A percentile compares a stretch with the other conserved stretches of the same genome.
phyloP scores from a whole-genome alignment of 306 rosid genomes.

The Styphnolobium japonicum region DNA sequence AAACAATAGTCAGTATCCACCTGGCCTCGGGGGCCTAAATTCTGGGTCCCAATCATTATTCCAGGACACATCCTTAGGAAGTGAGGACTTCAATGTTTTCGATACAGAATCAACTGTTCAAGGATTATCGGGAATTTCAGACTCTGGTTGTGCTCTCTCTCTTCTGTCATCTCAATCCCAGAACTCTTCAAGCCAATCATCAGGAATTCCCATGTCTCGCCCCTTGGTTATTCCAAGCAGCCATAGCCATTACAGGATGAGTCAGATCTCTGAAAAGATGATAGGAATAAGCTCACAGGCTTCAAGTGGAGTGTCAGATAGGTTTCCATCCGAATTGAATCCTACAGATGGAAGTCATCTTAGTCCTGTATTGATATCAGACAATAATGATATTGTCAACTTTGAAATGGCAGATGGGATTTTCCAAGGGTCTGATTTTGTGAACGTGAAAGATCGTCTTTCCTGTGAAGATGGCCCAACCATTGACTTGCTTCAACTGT shows the following conservation, averaged over 20 bases:
- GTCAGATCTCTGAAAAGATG: slow-evolving; percentile 50
- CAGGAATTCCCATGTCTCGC: slow-evolving; percentile 50
- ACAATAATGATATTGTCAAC: slow-evolving; percentile 42
- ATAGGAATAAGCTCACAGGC: slow-evolving; percentile 53
- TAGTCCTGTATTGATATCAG: slow-evolving; percentile 45
- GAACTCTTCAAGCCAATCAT: slow-evolving; percentile 56
- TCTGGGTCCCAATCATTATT: slow-evolving; percentile 41
- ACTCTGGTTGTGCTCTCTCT: slow-evolving; percentile 89
- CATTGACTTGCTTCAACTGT: slow-evolving; percentile 71
- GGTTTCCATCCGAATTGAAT: slow-evolving; percentile 49
- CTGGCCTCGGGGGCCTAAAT: slow-evolving; percentile 26
- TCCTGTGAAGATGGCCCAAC: slow-evolving; percentile 53
- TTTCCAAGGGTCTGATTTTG: slow-evolving; percentile 48
- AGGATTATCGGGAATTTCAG: slow-evolving; percentile 54
- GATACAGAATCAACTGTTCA: slow-evolving; percentile 50
- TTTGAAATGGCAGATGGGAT: slow-evolving; percentile 52
- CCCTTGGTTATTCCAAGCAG: slow-evolving; percentile 41
- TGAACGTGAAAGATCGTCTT: slow-evolving; percentile 42
- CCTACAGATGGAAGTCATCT: slow-evolving; percentile 41
- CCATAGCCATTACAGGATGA: slow-evolving; percentile 50
- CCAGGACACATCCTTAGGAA: slow-evolving; percentile 48
- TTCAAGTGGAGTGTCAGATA: slow-evolving; percentile 47
- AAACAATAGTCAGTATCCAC: slow-evolving; percentile 38
- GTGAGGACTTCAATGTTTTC: slow-evolving; percentile 53
- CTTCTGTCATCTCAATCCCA: slow-evolving; percentile 93